phyloP scores from a whole-genome alignment of 2,329 filamentous ascomycete genomes.

The Pyrenophora tritici-repentis region DNA sequence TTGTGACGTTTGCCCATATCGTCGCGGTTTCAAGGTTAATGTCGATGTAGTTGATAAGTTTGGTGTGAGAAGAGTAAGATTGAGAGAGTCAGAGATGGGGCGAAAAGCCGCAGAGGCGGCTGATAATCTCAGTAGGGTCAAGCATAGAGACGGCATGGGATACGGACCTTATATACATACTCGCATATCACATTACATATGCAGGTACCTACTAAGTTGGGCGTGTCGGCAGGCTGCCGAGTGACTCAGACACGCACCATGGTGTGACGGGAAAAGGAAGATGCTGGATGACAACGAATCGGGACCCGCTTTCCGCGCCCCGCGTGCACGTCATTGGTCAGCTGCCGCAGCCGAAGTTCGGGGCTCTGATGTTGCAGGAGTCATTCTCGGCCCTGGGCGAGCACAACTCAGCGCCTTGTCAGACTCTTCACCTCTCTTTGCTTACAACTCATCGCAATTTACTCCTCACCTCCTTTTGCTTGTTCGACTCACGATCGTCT shows the following conservation, averaged over 20 bases:
- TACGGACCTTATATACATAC: conserved; percentile 34
- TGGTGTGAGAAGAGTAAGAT: background rate
- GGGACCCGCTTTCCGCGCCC: conserved; percentile 24
- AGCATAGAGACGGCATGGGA: conserved; percentile 15
- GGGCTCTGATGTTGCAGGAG: conserved; percentile 18
- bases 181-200: conserved; percentile 24
- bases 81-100: conserved; percentile 12
- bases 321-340: conserved; percentile 36
- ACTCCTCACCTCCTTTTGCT: conserved; percentile 9
- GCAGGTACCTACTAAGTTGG: conserved; percentile 32
- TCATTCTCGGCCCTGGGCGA: conserved; percentile 25
- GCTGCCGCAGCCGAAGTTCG: conserved; percentile 38
- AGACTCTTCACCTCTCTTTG: conserved; percentile 22
- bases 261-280: conserved; percentile 21
- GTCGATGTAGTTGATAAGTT: background rate
- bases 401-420: conserved; percentile 23
- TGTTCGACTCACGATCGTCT: conserved; percentile 17
- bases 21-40: conserved; percentile 5
- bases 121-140: conserved; percentile 26
- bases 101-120: conserved; percentile 41
- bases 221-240: conserved; percentile 29
- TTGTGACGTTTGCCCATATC: conserved; percentile 52
- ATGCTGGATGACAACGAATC: conserved; percentile 25
- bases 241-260: conserved; percentile 44
- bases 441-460: conserved; percentile 8